These are phyloP conservation scores for Acmispon strigosus DNA, from an alignment of 306 rosid species.

Conservation along the genomic window DNA sequence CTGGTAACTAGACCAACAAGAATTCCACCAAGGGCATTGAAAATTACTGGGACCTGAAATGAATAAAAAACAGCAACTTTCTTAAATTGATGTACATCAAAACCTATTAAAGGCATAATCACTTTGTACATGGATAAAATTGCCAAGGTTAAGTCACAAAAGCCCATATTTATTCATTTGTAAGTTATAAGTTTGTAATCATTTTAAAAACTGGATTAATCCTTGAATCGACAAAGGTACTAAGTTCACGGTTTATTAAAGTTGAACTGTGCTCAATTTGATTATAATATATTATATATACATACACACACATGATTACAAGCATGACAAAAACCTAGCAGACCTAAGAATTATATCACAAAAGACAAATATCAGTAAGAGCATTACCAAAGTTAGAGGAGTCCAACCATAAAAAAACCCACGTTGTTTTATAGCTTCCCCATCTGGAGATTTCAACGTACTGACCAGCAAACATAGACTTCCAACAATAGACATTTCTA, in stretches of 20 bases:
- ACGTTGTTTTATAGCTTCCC: conserved; percentile 63
- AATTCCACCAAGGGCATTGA: conserved; percentile 91
- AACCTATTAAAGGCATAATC: background rate
- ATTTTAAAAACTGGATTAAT: no score
- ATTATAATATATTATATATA: conserved; percentile 2
- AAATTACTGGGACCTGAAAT: conserved; percentile 77
- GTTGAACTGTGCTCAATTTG: background rate
- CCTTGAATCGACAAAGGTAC: no score
- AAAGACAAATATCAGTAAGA: conserved; percentile 13
- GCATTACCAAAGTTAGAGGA: conserved; percentile 66
- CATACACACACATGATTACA: no score
- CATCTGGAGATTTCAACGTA: conserved; percentile 86
- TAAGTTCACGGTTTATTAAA: no score
- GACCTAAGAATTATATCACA: conserved; percentile 2
- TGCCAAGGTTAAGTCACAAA: background rate
- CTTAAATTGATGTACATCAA: conserved; percentile 11
- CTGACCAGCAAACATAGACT: conserved; percentile 71
- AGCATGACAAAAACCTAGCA: background rate
- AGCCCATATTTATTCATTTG: background rate
- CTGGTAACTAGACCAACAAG: conserved; percentile 91
- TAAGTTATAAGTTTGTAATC: background rate
- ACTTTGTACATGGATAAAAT: conserved; percentile 2
- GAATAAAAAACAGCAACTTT: background rate
- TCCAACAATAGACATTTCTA: conserved; percentile 94
- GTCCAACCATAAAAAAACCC: conserved; percentile 93